Conservation (phyloP, 257 asterid species). For the Salvia splendens region DNA sequence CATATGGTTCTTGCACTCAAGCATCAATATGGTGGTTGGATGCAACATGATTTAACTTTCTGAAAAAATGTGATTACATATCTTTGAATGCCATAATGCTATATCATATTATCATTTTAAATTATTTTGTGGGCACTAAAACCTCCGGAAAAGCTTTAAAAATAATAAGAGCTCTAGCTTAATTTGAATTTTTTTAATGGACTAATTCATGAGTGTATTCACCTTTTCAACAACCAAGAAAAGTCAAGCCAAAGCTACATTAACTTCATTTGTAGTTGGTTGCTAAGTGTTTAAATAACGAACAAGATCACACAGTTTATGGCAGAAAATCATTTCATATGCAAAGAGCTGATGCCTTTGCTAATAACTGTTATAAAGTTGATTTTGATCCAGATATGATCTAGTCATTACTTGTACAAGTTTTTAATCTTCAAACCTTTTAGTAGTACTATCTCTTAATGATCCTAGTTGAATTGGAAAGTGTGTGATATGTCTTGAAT, state of each 20-base stretch:
- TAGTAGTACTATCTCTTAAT: background rate
- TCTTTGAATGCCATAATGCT: slow-evolving; percentile 3
- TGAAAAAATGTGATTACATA: background rate
- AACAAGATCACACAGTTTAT: background rate
- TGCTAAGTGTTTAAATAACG: background rate
- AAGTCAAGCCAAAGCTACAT: background rate
- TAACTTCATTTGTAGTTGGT: background rate
- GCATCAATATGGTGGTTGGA: background rate
- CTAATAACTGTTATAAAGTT: slow-evolving; percentile 14
- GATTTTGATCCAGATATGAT: slow-evolving; percentile 10
- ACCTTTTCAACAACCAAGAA: slow-evolving; percentile 7
- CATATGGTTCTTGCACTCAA: background rate
- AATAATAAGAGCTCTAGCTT: background rate
- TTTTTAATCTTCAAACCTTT: slow-evolving; percentile 3
- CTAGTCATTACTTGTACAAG: slow-evolving; percentile 23
- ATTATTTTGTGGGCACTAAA: background rate
- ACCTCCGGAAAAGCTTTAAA: background rate
- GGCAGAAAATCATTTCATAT: background rate
- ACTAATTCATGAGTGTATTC: background rate
- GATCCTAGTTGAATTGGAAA: background rate
- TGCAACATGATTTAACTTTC: slow-evolving; percentile 3
- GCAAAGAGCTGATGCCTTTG: slow-evolving; percentile 4
- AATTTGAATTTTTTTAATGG: background rate
- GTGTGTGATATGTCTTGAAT: background rate
- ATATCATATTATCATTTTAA: background rate